Evolutionary conservation across 495 filamentous ascomycete genomes (phyloP).

Genomic region (Daldinia concentrica): DNA sequence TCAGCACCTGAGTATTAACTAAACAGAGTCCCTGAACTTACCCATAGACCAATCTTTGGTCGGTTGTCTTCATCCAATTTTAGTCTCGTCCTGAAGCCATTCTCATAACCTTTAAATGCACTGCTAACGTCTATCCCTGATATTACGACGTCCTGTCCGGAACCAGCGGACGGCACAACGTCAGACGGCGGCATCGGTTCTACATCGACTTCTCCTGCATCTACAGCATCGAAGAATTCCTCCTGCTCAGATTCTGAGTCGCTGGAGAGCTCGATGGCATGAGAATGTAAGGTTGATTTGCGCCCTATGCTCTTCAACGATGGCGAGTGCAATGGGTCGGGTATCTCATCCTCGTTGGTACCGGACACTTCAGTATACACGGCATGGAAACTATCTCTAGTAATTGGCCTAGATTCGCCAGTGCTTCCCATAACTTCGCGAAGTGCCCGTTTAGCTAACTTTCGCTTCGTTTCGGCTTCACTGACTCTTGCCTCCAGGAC

Average conservation of each 20-base stretch:
- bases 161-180: conserved; percentile 51
- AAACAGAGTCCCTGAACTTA: conserved; percentile 55
- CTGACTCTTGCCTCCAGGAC: conserved; percentile 85
- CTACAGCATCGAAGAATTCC: conserved; percentile 97
- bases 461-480: conserved; percentile 89
- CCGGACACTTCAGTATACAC: conserved; percentile 48
- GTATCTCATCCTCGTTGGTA: conserved; percentile 42
- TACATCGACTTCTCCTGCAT: conserved; percentile 89
- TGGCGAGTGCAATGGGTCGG: conserved; percentile 55
- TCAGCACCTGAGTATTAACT: conserved; percentile 20
- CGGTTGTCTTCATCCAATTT: conserved; percentile 93
- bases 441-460: conserved; percentile 86
- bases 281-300: conserved; percentile 66
- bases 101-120: conserved; percentile 91
- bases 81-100: conserved; percentile 76
- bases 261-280: conserved; percentile 73
- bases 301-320: conserved; percentile 53
- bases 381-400: conserved; percentile 42
- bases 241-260: conserved; percentile 83
- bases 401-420: conserved; percentile 56
- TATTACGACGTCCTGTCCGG: conserved; percentile 52
- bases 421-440: conserved; percentile 82
- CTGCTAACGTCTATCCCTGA: conserved; percentile 69
- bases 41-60: conserved; percentile 95
- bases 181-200: conserved; percentile 61